Percentiles rank a stretch among this genome's conserved stretches.
Conservation (phyloP, 2,329 filamentous ascomycete species). For the Plectosphaerella cucumerina region DNA sequence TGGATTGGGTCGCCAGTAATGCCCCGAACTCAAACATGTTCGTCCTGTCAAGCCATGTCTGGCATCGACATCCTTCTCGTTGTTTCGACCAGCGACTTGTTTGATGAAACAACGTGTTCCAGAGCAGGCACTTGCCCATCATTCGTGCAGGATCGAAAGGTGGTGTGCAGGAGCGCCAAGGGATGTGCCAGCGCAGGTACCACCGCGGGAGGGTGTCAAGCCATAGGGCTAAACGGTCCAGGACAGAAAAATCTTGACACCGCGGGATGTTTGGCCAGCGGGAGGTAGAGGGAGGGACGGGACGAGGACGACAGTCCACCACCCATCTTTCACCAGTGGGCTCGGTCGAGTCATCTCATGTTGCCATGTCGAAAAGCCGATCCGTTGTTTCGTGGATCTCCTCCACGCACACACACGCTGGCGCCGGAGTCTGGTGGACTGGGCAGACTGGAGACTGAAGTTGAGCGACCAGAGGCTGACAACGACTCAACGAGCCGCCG, state of each 20-base stretch:
- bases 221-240: background rate
- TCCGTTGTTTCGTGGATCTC: too few relatives aligned
- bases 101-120: constrained; percentile 1
- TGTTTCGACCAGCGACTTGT: background rate
- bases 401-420: too few relatives aligned
- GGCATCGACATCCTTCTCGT: background rate
- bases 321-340: too few relatives aligned
- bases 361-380: background rate
- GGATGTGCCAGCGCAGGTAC: background rate
- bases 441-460: background rate
- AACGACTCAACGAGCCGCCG: background rate
- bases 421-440: too few relatives aligned
- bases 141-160: background rate
- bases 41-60: background rate
- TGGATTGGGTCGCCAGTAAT: too few relatives aligned
- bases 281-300: background rate
- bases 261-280: background rate
- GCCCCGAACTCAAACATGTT: background rate
- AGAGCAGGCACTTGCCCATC: background rate
- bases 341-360: background rate
- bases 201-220: background rate
- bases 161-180: background rate
- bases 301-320: background rate
- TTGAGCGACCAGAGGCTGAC: background rate
- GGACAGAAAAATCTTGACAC: background rate